Conservation (phyloP, 805 yeast species). For the Kregervanrija pseudodelftensis region DNA sequence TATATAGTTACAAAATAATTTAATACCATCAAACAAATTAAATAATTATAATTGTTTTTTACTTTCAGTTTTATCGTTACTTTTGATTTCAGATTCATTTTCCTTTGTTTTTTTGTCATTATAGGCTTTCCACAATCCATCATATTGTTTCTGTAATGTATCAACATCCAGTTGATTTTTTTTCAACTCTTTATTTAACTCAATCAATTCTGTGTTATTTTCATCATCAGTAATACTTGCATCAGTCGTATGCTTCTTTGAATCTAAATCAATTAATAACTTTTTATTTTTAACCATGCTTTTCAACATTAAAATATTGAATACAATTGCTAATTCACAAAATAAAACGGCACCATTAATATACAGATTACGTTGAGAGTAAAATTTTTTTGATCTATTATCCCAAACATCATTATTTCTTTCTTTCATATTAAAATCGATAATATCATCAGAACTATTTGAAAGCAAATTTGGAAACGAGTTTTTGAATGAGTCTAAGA, state of each 20-base stretch:
- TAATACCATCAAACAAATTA: no score
- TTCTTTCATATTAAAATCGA: slow-evolving; percentile 3
- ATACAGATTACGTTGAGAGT: slow-evolving; percentile 52
- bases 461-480: slow-evolving; percentile 16
- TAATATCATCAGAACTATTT: slow-evolving; percentile 5
- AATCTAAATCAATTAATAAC: slow-evolving; percentile 12
- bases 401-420: slow-evolving; percentile 22
- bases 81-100: not conserved
- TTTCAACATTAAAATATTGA: slow-evolving; percentile 36
- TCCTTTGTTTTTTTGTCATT: slow-evolving; percentile 22
- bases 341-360: slow-evolving; percentile 48
- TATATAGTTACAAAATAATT: no score
- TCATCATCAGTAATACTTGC: slow-evolving; percentile 12
- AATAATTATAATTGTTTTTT: no score
- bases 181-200: slow-evolving; percentile 12
- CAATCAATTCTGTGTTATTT: slow-evolving; percentile 9
- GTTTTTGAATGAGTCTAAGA: slow-evolving; percentile 36
- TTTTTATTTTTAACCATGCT: slow-evolving; percentile 35
- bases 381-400: slow-evolving; percentile 40
- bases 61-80: slow-evolving; percentile 1
- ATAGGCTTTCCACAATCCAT: slow-evolving; percentile 35
- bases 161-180: slow-evolving; percentile 18
- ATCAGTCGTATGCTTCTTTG: slow-evolving; percentile 35
- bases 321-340: slow-evolving; percentile 37
- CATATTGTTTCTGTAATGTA: slow-evolving; percentile 37